Evolutionary conservation across 495 filamentous ascomycete species (phyloP).

Genomic region (Gamarada debralockiae): DNA sequence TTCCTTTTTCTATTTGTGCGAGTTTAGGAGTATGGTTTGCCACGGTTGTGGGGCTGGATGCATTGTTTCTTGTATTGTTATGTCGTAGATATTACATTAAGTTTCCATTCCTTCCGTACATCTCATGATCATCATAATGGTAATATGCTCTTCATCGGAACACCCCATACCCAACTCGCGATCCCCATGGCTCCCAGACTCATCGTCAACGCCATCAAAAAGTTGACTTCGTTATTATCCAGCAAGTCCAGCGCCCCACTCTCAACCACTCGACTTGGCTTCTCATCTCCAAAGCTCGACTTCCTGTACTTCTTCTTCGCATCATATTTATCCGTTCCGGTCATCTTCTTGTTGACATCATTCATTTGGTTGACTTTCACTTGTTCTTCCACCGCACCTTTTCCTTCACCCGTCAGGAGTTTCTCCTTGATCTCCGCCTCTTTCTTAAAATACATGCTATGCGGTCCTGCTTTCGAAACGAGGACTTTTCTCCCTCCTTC

Average conservation of each 20-base stretch:
- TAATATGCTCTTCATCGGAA: conserved; percentile 39
- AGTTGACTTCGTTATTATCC: conserved; percentile 92
- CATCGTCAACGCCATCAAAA: conserved; percentile 80
- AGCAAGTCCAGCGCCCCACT: conserved; percentile 66
- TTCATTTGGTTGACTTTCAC: conserved; percentile 17
- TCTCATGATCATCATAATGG: conserved; percentile 2
- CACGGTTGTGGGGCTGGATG: not conserved
- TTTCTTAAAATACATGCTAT: conserved; percentile 21
- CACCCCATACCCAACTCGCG: conserved; percentile 46
- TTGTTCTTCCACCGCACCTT: conserved; percentile 9
- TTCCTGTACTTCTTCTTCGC: conserved; percentile 33
- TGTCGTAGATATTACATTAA: no score
- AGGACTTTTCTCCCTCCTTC: conserved; percentile 75
- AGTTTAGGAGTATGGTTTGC: not conserved
- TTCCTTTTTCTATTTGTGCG: no score
- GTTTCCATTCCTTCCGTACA: not conserved
- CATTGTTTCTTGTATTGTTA: no score
- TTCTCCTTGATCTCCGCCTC: conserved; percentile 13
- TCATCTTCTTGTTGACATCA: conserved; percentile 18
- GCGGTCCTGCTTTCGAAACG: conserved; percentile 28
- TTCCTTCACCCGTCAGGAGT: conserved; percentile 8
- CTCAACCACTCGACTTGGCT: conserved; percentile 67
- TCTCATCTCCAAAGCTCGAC: conserved; percentile 48
- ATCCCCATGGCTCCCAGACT: conserved; percentile 74
- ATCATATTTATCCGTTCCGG: conserved; percentile 18